These are phyloP conservation scores for Rhododendron mucronatum DNA, from an alignment of 148 eudicot species.

Conservation along the genomic window DNA sequence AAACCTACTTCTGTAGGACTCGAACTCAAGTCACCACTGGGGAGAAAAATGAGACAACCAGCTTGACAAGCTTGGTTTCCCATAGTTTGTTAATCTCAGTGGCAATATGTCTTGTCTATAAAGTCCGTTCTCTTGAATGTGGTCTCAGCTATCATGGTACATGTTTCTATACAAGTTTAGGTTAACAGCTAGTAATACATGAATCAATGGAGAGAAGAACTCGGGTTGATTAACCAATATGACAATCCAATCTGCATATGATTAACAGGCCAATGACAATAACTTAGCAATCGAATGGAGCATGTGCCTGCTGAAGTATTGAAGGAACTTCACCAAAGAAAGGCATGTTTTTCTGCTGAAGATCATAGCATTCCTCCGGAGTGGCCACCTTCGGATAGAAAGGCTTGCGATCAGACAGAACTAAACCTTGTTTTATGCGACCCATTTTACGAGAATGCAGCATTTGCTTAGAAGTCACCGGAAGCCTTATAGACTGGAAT, in stretches of 20 bases:
- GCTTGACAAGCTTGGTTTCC: too few species aligned
- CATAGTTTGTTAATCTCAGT: background rate
- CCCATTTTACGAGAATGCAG: constrained; percentile 64
- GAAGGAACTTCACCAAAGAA: constrained; percentile 48
- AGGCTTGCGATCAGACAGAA: constrained; percentile 28
- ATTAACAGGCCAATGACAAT: background rate
- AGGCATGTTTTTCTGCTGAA: constrained; percentile 66
- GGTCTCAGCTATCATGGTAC: background rate
- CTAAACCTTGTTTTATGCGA: constrained; percentile 69
- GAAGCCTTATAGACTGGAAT: constrained; percentile 55
- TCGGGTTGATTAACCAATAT: background rate
- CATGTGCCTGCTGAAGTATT: background rate
- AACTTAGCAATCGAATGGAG: background rate
- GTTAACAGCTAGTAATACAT: background rate
- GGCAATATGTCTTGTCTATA: background rate
- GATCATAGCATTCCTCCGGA: constrained; percentile 42
- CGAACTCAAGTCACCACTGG: too few species aligned
- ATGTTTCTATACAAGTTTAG: background rate
- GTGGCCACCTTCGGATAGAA: constrained; percentile 44
- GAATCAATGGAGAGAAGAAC: background rate
- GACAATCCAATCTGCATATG: background rate
- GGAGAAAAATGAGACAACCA: too few species aligned
- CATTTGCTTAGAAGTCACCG: constrained; percentile 55
- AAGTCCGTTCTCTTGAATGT: background rate
- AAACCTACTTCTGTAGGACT: too few species aligned